Percentiles rank a stretch among this genome's conserved stretches.
These are phyloP conservation scores for Psilocybe tampanensis DNA, from an alignment of 768 basidiomycete genomes.

Conservation along the genomic window DNA sequence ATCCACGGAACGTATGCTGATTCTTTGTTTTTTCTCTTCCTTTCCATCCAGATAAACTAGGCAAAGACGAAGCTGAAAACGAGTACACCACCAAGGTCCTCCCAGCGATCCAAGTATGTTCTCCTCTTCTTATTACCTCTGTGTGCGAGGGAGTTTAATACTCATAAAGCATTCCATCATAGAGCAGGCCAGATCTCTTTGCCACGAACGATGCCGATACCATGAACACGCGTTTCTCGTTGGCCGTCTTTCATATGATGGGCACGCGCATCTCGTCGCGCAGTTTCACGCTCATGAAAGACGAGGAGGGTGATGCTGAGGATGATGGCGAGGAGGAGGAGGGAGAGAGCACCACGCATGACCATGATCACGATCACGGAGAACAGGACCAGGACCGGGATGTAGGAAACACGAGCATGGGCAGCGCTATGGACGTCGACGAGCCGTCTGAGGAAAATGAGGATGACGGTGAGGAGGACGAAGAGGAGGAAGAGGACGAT, in stretches of 20 bases:
- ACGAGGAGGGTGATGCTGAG: slow-evolving; percentile 39
- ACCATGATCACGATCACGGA: neutral
- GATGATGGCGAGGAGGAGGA: slow-evolving; percentile 27
- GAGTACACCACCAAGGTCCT: slow-evolving; percentile 68
- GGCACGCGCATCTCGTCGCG: slow-evolving; percentile 92
- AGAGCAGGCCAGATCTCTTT: slow-evolving; percentile 82
- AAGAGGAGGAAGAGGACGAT: slow-evolving; percentile 40
- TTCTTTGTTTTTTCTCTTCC: too few relatives aligned
- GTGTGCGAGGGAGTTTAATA: too few relatives aligned
- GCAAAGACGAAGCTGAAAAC: slow-evolving; percentile 77
- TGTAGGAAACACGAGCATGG: slow-evolving; percentile 32
- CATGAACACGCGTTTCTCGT: slow-evolving; percentile 53
- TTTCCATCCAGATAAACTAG: slow-evolving; percentile 91
- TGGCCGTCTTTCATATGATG: slow-evolving; percentile 82
- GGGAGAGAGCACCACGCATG: neutral
- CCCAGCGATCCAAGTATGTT: slow-evolving; percentile 71
- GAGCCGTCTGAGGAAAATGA: slow-evolving; percentile 21
- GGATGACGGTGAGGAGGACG: slow-evolving; percentile 36
- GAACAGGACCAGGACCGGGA: slow-evolving; percentile 24
- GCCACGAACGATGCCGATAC: slow-evolving; percentile 45
- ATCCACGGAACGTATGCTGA: too few relatives aligned
- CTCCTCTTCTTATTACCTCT: too few relatives aligned
- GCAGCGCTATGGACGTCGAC: slow-evolving; percentile 47
- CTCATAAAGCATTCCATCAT: too few relatives aligned
- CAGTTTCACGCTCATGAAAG: slow-evolving; percentile 82